Percentiles rank a stretch among this genome's conserved stretches.
Evolutionary conservation across 305 asterid genomes (phyloP).

Genomic region (Solanum chacoense): DNA sequence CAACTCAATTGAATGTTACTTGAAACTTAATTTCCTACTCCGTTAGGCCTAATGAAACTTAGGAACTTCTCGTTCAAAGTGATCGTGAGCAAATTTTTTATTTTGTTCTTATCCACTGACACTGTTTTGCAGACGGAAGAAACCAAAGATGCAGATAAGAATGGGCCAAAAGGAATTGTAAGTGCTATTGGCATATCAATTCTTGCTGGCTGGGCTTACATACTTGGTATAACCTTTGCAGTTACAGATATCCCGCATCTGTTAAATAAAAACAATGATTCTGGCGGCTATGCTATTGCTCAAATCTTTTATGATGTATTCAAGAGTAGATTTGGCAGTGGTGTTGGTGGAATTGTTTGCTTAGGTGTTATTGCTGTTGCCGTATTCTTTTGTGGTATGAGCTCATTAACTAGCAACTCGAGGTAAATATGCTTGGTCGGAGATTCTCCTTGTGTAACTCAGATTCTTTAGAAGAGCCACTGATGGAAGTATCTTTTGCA

Average conservation of each 20-base stretch:
- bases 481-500: constrained; percentile 1
- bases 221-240: constrained; percentile 86
- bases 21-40: background rate
- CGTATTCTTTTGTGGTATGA: constrained; percentile 91
- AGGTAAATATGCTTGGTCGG: constrained; percentile 31
- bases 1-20: background rate
- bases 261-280: constrained; percentile 47
- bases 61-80: background rate
- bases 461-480: background rate
- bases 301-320: constrained; percentile 73
- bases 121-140: constrained; percentile 63
- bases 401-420: constrained; percentile 91
- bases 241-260: constrained; percentile 69
- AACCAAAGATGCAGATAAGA: constrained; percentile 74
- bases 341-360: constrained; percentile 75
- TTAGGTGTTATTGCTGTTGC: constrained; percentile 68
- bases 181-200: constrained; percentile 85
- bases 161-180: constrained; percentile 91
- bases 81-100: background rate
- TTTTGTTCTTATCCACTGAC: background rate
- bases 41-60: background rate
- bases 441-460: background rate
- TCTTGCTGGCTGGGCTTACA: constrained; percentile 83
- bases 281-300: constrained; percentile 95
- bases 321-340: constrained; percentile 65